Conservation (phyloP, 192 early-diverging fungal species). For the Piromyces finnis region DNA sequence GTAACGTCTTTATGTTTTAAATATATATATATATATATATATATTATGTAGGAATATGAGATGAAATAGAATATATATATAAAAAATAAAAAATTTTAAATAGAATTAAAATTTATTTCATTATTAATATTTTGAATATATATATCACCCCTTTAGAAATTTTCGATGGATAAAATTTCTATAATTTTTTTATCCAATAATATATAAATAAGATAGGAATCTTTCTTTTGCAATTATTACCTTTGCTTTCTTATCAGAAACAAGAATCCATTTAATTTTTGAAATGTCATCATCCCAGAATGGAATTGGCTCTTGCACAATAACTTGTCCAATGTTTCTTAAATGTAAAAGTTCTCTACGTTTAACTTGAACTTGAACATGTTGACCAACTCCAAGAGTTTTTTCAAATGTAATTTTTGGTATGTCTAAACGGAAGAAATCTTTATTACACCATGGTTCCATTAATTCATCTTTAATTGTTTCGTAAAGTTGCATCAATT, state of each 20-base stretch:
- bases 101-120: too few species aligned
- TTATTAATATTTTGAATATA: too few species aligned
- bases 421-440: constrained; percentile 17
- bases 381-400: constrained; percentile 17
- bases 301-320: background rate
- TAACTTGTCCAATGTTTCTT: background rate
- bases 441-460: constrained; percentile 8
- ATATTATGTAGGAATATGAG: too few species aligned
- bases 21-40: too few species aligned
- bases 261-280: background rate
- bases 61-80: too few species aligned
- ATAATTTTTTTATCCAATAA: too few species aligned
- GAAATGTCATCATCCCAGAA: background rate
- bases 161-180: too few species aligned
- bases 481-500: constrained; percentile 10
- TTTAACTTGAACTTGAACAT: background rate
- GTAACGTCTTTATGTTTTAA: background rate
- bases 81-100: too few species aligned
- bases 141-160: too few species aligned
- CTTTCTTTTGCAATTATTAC: too few species aligned
- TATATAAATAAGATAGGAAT: too few species aligned
- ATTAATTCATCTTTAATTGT: background rate
- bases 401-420: constrained; percentile 11
- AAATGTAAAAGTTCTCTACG: background rate
- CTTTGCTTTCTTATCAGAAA: background rate